A percentile compares a stretch with the other conserved stretches of the same genome.
These are phyloP conservation scores for Dysphania ambrosioides DNA, from an alignment of 148 eudicot species.

Conservation along the genomic window DNA sequence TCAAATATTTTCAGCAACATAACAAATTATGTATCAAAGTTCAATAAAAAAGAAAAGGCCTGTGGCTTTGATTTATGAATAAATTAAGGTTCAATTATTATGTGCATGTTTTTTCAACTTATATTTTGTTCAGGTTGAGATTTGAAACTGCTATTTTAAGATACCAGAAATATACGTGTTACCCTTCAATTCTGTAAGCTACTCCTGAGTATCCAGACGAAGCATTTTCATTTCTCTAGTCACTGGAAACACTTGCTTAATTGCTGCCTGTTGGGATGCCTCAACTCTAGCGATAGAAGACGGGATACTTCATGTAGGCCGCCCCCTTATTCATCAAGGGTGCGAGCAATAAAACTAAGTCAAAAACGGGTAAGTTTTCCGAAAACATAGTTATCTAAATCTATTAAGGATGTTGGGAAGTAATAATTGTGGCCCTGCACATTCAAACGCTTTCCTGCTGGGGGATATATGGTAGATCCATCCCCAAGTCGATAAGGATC, in stretches of 20 bases:
- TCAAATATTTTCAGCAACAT: slow-evolving; percentile 19
- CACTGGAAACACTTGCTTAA: slow-evolving; percentile 38
- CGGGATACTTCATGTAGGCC: slow-evolving; percentile 97
- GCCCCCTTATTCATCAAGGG: slow-evolving; percentile 97
- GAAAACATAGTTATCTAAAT: background rate
- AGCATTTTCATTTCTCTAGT: slow-evolving; percentile 37
- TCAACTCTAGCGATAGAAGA: slow-evolving; percentile 72
- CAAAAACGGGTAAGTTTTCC: background rate
- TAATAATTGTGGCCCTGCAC: slow-evolving; percentile 55
- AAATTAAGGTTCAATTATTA: background rate
- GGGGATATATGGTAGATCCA: slow-evolving; percentile 96
- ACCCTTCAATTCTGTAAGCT: slow-evolving; percentile 72
- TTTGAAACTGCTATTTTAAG: background rate
- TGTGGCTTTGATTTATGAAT: background rate
- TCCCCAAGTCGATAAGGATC: slow-evolving; percentile 59
- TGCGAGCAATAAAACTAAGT: slow-evolving; percentile 58
- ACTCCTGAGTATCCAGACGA: slow-evolving; percentile 50
- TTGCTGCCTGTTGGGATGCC: slow-evolving; percentile 86
- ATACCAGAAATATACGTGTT: slow-evolving; percentile 1
- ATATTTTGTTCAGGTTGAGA: slow-evolving; percentile 1
- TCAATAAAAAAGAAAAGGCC: background rate
- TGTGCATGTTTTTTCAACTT: background rate
- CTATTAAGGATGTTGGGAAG: background rate
- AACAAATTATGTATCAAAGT: background rate
- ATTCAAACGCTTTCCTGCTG: slow-evolving; percentile 89